phyloP scores from a whole-genome alignment of 805 yeast species.

The Candida pini region DNA sequence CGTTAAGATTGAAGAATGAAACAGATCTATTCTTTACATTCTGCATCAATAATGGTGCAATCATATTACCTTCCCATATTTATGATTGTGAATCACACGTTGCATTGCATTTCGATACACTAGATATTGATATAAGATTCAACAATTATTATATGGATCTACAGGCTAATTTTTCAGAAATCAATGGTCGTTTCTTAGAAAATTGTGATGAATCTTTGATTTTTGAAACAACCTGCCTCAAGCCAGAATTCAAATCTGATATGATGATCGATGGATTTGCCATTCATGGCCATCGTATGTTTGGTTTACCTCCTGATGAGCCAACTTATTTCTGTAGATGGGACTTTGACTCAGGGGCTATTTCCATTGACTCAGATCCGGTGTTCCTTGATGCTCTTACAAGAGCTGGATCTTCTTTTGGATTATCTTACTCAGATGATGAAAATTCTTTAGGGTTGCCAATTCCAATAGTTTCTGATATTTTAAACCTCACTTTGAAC shows the following conservation, averaged over 20 bases:
- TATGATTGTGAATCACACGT: constrained; percentile 57
- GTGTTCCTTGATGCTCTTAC: constrained; percentile 38
- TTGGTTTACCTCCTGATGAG: constrained; percentile 85
- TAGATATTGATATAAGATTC: constrained; percentile 79
- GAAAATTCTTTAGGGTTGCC: constrained; percentile 69
- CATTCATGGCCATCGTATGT: constrained; percentile 86
- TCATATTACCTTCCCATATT: constrained; percentile 67
- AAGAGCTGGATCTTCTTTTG: constrained; percentile 42
- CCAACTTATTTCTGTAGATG: constrained; percentile 88
- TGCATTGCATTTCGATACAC: constrained; percentile 54
- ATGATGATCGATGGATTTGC: constrained; percentile 52
- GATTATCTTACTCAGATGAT: constrained; percentile 59
- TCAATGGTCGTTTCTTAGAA: constrained; percentile 32
- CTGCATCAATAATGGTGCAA: constrained; percentile 61
- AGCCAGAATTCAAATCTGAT: constrained; percentile 31
- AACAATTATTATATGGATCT: constrained; percentile 92
- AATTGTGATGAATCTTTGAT: constrained; percentile 19
- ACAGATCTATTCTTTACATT: constrained; percentile 71
- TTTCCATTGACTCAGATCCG: constrained; percentile 47
- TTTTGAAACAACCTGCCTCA: constrained; percentile 21
- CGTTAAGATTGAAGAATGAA: constrained; percentile 67
- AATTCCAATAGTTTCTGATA: constrained; percentile 57
- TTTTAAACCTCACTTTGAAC: constrained; percentile 55
- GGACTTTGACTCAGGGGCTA: constrained; percentile 68
- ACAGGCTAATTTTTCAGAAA: constrained; percentile 66